These are phyloP conservation scores for Trichophyton benhamiae DNA, from an alignment of 2,329 filamentous ascomycete genomes.

Conservation along the genomic window DNA sequence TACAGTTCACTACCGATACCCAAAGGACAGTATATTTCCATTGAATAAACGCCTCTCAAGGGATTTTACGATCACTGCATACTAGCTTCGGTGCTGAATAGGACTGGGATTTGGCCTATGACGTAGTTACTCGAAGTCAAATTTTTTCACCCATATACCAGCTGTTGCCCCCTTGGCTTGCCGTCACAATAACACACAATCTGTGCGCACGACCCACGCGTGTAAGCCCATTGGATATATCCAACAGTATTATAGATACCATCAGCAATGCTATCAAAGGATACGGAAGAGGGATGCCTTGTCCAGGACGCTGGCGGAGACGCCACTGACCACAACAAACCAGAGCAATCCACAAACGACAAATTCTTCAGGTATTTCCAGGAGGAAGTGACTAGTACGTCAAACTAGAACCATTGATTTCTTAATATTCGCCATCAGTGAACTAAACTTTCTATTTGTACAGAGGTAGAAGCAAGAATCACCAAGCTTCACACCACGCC, in stretches of 20 bases:
- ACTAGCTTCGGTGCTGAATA: neutral
- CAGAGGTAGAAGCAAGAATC: conserved; percentile 69
- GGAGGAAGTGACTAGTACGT: conserved; percentile 56
- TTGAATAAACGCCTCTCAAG: neutral
- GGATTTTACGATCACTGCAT: neutral
- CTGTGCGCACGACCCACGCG: no score
- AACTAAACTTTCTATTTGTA: conserved; percentile 1
- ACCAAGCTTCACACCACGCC: conserved; percentile 51
- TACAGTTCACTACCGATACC: neutral
- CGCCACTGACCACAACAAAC: conserved; percentile 23
- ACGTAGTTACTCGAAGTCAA: neutral
- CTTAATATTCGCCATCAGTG: neutral
- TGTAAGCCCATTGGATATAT: neutral
- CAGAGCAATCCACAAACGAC: conserved; percentile 48
- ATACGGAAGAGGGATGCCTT: neutral
- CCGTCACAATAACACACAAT: no score
- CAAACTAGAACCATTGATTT: neutral
- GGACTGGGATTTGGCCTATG: neutral
- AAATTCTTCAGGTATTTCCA: conserved; percentile 78
- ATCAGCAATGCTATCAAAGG: neutral
- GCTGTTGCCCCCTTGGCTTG: neutral
- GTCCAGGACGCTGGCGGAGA: conserved; percentile 9
- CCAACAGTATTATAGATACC: neutral
- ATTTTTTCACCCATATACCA: neutral
- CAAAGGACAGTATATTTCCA: no score